A percentile compares a stretch with the other conserved stretches of the same genome.
These are phyloP conservation scores for Rhizophora mangle DNA, from an alignment of 345 rosid genomes.

Conservation along the genomic window DNA sequence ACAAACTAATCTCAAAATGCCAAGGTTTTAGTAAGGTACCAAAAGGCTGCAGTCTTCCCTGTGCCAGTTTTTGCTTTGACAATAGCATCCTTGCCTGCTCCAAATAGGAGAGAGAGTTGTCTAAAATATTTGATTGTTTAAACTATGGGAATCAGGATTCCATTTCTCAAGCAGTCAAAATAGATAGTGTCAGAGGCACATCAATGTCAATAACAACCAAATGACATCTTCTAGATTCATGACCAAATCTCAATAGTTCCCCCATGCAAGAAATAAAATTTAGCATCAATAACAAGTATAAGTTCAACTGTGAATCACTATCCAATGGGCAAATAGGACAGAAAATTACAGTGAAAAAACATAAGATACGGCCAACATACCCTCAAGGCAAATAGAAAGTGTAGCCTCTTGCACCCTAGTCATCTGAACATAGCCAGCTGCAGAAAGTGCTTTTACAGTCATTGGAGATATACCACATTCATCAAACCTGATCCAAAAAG, in stretches of 20 bases:
- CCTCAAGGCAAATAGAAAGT: conserved; percentile 66
- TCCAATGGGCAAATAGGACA: not conserved
- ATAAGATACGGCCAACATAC: conserved; percentile 30
- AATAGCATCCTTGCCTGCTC: conserved; percentile 83
- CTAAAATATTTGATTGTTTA: too few species aligned
- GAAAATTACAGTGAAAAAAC: not conserved
- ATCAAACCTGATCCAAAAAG: conserved; percentile 51
- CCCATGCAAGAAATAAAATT: too few species aligned
- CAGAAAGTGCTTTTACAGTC: conserved; percentile 71
- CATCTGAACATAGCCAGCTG: conserved; percentile 78
- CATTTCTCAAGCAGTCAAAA: too few species aligned
- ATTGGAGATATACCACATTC: conserved; percentile 76
- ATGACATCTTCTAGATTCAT: too few species aligned
- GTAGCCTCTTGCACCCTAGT: conserved; percentile 88
- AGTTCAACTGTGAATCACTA: too few species aligned
- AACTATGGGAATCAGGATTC: too few species aligned
- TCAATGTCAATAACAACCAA: too few species aligned
- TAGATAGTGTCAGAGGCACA: too few species aligned
- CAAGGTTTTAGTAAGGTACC: conserved; percentile 46
- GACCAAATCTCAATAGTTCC: too few species aligned
- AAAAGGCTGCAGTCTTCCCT: conserved; percentile 82
- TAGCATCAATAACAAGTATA: too few species aligned
- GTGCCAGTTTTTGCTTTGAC: conserved; percentile 95
- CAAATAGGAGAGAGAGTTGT: conserved; percentile 4
- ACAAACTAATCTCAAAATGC: conserved; percentile 14